phyloP scores from a whole-genome alignment of 2,329 filamentous ascomycete species.

The Endoconidiophora polonica region DNA sequence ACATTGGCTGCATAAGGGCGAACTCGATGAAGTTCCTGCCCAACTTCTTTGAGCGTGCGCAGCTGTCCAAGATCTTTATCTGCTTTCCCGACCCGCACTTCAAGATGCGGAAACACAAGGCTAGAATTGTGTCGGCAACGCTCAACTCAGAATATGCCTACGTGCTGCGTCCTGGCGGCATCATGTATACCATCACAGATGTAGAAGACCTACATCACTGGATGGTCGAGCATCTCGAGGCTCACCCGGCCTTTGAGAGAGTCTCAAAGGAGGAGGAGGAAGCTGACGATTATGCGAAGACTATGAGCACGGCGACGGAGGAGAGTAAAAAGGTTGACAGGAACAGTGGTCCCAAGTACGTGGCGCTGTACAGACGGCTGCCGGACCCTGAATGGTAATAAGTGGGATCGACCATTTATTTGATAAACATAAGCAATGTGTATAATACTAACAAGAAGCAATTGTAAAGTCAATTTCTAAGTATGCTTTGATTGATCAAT shows the following conservation, averaged over 20 bases:
- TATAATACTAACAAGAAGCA: not conserved
- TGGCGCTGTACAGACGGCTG: conserved; percentile 69
- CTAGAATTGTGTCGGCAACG: conserved; percentile 76
- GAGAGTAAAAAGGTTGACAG: conserved; percentile 93
- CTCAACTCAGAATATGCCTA: conserved; percentile 90
- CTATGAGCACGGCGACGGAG: conserved; percentile 76
- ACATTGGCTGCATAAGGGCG: conserved; percentile 72
- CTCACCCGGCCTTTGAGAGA: conserved; percentile 63
- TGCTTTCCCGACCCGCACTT: conserved; percentile 98
- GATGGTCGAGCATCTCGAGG: conserved; percentile 78
- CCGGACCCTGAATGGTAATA: conserved; percentile 60
- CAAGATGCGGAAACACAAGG: conserved; percentile 94
- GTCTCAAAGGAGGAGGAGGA: conserved; percentile 51
- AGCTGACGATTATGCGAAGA: conserved; percentile 50
- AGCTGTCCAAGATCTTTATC: conserved; percentile 84
- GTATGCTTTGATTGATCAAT: not conserved
- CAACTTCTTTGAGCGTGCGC: conserved; percentile 74
- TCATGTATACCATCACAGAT: conserved; percentile 93
- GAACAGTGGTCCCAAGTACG: conserved; percentile 79
- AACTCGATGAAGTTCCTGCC: conserved; percentile 99
- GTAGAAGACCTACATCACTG: conserved; percentile 85
- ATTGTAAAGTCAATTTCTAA: not conserved
- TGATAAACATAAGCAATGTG: too few species aligned
- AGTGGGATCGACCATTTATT: not conserved
- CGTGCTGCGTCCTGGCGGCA: conserved; percentile 63